Evolutionary conservation across 495 filamentous ascomycete genomes (phyloP).

Genomic region (Hapsidospora chrysogenum): DNA sequence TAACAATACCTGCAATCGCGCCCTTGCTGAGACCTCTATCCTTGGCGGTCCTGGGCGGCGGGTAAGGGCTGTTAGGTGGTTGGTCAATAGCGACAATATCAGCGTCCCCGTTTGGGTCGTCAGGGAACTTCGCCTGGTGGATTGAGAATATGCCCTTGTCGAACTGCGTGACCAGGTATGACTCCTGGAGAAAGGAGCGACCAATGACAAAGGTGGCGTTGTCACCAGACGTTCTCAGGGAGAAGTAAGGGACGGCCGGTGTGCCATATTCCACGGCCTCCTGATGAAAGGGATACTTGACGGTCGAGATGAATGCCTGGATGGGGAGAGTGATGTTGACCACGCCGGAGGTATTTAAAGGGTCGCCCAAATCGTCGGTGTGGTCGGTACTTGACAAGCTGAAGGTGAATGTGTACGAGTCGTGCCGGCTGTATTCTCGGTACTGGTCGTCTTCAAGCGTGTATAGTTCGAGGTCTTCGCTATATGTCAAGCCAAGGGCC

Average conservation of each 20-base stretch:
- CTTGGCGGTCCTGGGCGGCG: slow-evolving; percentile 10
- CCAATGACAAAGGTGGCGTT: slow-evolving; percentile 45
- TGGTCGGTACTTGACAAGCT: slow-evolving; percentile 34
- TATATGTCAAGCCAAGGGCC: slow-evolving; percentile 40
- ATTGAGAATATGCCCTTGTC: slow-evolving; percentile 43
- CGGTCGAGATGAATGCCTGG: slow-evolving; percentile 41
- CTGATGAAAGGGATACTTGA: slow-evolving; percentile 38
- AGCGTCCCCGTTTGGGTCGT: slow-evolving; percentile 22
- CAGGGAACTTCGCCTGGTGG: slow-evolving; percentile 36
- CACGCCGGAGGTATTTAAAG: slow-evolving; percentile 23
- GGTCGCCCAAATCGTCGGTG: slow-evolving; percentile 21
- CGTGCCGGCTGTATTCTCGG: slow-evolving; percentile 6
- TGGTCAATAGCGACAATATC: slow-evolving; percentile 31
- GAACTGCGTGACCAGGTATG: slow-evolving; percentile 51
- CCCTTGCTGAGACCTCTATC: slow-evolving; percentile 24
- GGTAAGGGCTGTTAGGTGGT: slow-evolving; percentile 27
- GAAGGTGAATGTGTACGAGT: slow-evolving; percentile 40
- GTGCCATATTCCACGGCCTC: slow-evolving; percentile 25
- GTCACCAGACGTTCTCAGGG: slow-evolving; percentile 30
- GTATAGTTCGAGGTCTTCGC: slow-evolving; percentile 27
- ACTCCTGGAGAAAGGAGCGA: slow-evolving; percentile 54
- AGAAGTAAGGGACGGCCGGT: slow-evolving; percentile 40
- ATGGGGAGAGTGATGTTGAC: slow-evolving; percentile 49
- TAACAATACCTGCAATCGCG: slow-evolving; percentile 20
- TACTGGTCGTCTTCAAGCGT: slow-evolving; percentile 21